These are phyloP conservation scores for Pichia sp. DNA, from an alignment of 1,139 yeast genomes.

Conservation along the genomic window DNA sequence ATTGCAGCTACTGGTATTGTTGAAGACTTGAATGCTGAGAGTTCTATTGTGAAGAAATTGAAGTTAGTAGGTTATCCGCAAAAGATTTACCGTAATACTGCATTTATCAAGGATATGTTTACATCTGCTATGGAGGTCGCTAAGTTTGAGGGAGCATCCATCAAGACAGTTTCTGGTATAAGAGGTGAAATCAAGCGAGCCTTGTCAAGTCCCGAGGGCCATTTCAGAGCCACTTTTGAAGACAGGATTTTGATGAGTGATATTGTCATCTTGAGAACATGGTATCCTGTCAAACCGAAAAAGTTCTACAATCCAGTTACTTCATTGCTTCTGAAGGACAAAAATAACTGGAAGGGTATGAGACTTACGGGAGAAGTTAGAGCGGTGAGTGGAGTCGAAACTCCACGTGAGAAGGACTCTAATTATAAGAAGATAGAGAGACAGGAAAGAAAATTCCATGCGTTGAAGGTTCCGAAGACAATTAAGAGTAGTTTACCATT, in stretches of 20 bases:
- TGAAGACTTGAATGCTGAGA: conserved; percentile 83
- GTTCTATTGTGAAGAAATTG: conserved; percentile 91
- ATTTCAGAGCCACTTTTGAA: conserved; percentile 96
- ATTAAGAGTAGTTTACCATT: conserved; percentile 79
- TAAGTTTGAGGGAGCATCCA: conserved; percentile 95
- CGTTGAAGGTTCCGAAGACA: conserved; percentile 78
- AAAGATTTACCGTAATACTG: conserved; percentile 92
- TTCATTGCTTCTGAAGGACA: conserved; percentile 69
- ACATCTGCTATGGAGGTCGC: conserved; percentile 90
- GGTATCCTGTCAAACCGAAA: conserved; percentile 93
- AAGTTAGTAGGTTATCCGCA: conserved; percentile 93
- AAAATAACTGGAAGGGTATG: conserved; percentile 94
- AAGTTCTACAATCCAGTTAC: conserved; percentile 95
- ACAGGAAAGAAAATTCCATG: conserved; percentile 78
- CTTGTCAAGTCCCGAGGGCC: conserved; percentile 91
- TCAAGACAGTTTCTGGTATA: conserved; percentile 94
- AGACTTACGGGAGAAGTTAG: conserved; percentile 90
- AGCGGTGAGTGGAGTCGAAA: conserved; percentile 66
- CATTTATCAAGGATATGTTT: conserved; percentile 96
- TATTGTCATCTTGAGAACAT: conserved; percentile 82
- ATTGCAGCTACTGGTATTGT: conserved; percentile 98
- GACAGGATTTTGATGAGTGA: conserved; percentile 91
- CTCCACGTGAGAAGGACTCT: conserved; percentile 50
- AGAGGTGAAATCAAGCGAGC: conserved; percentile 98
- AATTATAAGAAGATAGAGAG: conserved; percentile 79